Evolutionary conservation across 2,329 filamentous ascomycete genomes (phyloP), one percentile per base, ranked within the genome.

Genomic region (Dactylellina parvicollis): DNA sequence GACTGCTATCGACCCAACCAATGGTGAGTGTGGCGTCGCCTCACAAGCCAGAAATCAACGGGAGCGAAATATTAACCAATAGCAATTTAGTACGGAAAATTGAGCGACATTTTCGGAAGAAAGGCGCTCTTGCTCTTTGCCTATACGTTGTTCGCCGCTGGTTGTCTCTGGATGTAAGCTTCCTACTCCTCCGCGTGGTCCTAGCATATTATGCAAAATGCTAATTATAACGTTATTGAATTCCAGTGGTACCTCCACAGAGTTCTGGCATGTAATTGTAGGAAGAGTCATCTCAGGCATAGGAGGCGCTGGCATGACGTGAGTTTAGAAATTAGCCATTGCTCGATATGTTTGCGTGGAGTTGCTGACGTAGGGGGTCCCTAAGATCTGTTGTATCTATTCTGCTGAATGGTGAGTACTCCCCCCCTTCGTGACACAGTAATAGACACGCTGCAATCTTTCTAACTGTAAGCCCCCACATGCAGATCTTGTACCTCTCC

Each of bases 11-110:
- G 32, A 56, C 69, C 4, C 69, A 73, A 40, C 54, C 69, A 9
- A 73, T 66, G 60, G 69, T 73, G 8, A 60, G 60, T 66, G 18
- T 38, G 46, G 30, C 28, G 38, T 24, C 12, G 16, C 16, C 18
- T 32, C 34, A 22, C n/a, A 22, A 14, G 20, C 5, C 36, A 12
- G 10, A 14, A 14, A 16, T 22, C 28, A 40, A 12, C 16, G 14
- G 3, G 5, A 24, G 36, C 42, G 46, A 90, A 92, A 79, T 89
- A 92, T 77, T 92, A 61, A 91, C 90, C 0, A 81, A 91, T 59
- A 90, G 89, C 1, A 88, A 87, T 18, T 91, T 76, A 93, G 78
- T 92, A 90, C 76, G 89, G 89, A 46, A 90, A 89, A 76, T 81
- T 91, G 4, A 87, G 85, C 54, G 89, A 91, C 77, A 90, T 91